Conservation (phyloP, 1,284 basidiomycete genomes). For the Phellinidium pouzarii region DNA sequence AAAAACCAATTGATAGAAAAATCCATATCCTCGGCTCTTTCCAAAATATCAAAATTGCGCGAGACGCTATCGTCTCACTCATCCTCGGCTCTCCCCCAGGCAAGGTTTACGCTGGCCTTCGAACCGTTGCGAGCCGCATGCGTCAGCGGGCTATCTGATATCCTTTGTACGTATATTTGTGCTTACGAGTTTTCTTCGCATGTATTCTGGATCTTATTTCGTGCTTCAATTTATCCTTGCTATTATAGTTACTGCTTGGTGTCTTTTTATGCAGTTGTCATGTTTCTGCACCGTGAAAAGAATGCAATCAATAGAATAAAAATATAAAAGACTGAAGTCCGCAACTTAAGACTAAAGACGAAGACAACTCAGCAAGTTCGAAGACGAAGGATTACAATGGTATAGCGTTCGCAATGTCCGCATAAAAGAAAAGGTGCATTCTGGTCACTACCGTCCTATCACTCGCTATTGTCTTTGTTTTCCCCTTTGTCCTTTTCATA, state of each 20-base stretch:
- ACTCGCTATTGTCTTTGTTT: slow-evolving; percentile 21
- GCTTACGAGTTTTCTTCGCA: neutral
- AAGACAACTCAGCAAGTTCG: neutral
- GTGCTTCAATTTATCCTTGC: neutral
- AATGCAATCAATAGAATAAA: neutral
- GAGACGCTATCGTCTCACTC: slow-evolving; percentile 91
- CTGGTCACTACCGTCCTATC: neutral
- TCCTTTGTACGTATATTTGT: slow-evolving; percentile 12
- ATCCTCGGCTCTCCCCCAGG: slow-evolving; percentile 95
- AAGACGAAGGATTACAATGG: neutral
- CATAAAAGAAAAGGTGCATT: neutral
- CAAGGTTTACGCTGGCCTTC: slow-evolving; percentile 89
- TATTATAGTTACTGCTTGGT: neutral
- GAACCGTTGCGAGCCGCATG: slow-evolving; percentile 90
- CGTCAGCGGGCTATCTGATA: slow-evolving; percentile 75
- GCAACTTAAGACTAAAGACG: neutral
- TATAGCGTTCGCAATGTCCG: neutral
- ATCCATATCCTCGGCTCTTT: slow-evolving; percentile 93
- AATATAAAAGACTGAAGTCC: neutral
- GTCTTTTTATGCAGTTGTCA: neutral
- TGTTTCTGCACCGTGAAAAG: neutral
- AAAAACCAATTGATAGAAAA: slow-evolving; percentile 46
- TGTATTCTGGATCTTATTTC: neutral
- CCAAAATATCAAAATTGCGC: slow-evolving; percentile 95
- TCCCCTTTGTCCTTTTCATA: slow-evolving; percentile 37